These are phyloP conservation scores for Coemansia umbellata DNA, from an alignment of 192 early-diverging fungal species.

Conservation along the genomic window DNA sequence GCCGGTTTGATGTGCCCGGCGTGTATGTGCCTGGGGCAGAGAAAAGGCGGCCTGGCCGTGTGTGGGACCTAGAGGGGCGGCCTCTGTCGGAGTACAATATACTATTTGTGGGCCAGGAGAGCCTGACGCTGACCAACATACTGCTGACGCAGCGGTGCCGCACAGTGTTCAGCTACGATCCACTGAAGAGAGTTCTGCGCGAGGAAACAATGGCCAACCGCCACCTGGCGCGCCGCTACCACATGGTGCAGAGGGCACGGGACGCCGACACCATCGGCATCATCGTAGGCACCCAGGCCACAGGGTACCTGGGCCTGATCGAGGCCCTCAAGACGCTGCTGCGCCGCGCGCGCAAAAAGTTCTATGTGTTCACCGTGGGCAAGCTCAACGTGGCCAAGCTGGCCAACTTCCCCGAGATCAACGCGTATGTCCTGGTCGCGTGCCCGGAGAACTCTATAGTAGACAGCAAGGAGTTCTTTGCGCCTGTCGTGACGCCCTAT, in stretches of 20 bases:
- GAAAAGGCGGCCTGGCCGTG: slow-evolving; percentile 39
- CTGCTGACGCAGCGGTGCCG: slow-evolving; percentile 64
- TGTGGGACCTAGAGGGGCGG: slow-evolving; percentile 50
- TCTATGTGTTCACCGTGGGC: slow-evolving; percentile 86
- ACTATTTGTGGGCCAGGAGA: slow-evolving; percentile 82
- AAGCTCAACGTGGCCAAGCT: slow-evolving; percentile 95
- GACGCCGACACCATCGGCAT: slow-evolving; percentile 87
- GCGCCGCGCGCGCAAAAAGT: slow-evolving; percentile 67
- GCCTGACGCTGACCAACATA: slow-evolving; percentile 80
- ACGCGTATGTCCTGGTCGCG: slow-evolving; percentile 85
- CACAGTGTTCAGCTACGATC: slow-evolving; percentile 67
- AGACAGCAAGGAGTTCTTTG: slow-evolving; percentile 86
- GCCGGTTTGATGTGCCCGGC: slow-evolving; percentile 8
- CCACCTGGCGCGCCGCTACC: slow-evolving; percentile 65
- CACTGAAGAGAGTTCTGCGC: slow-evolving; percentile 52
- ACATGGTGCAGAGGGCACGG: slow-evolving; percentile 85
- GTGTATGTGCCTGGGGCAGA: slow-evolving; percentile 12
- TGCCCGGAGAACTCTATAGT: slow-evolving; percentile 94
- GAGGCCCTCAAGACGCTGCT: slow-evolving; percentile 75
- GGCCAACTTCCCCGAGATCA: slow-evolving; percentile 95
- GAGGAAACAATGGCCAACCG: slow-evolving; percentile 59
- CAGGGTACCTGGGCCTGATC: slow-evolving; percentile 81
- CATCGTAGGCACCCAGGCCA: slow-evolving; percentile 91
- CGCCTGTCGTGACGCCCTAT: slow-evolving; percentile 90
- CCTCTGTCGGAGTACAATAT: slow-evolving; percentile 63